Percentiles rank a stretch among this genome's conserved stretches.
phyloP scores from a whole-genome alignment of 1,139 yeast genomes.

The Yamadazyma spencermartinsiae region DNA sequence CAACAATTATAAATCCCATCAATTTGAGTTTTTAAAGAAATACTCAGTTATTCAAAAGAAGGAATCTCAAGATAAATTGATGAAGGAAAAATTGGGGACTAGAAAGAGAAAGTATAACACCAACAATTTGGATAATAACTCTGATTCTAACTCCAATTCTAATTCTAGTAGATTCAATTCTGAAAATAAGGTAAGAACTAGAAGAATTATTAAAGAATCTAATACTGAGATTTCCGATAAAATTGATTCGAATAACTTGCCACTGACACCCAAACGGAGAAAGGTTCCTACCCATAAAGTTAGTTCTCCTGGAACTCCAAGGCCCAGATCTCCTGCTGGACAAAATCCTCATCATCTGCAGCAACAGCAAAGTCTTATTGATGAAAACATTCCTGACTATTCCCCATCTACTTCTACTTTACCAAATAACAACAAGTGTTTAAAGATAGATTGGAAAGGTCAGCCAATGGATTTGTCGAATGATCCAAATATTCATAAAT shows the following conservation, averaged over 20 bases:
- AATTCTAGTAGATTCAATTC: constrained; percentile 31
- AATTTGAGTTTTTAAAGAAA: constrained; percentile 51
- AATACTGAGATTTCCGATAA: constrained; percentile 14
- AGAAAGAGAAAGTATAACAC: constrained; percentile 34
- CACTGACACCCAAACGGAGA: constrained; percentile 39
- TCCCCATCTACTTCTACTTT: constrained; percentile 68
- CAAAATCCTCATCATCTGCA: constrained; percentile 7
- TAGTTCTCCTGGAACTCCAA: constrained; percentile 10
- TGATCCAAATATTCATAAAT: constrained; percentile 69
- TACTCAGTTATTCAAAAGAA: constrained; percentile 35
- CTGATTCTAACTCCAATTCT: constrained; percentile 31
- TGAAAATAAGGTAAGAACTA: constrained; percentile 58
- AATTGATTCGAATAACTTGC: constrained; percentile 9
- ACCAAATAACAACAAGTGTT: constrained; percentile 60
- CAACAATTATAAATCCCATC: constrained; percentile 45
- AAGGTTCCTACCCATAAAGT: constrained; percentile 28
- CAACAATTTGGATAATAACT: constrained; percentile 20
- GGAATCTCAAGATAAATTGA: constrained; percentile 16
- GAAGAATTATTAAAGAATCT: constrained; percentile 27
- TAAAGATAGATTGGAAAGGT: constrained; percentile 96
- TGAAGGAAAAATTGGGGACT: constrained; percentile 9
- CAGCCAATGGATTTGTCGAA: constrained; percentile 86
- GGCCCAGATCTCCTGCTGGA: constrained; percentile 18
- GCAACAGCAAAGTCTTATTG: constrained; percentile 49
- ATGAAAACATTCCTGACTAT: constrained; percentile 67